phyloP scores from a whole-genome alignment of 2,329 filamentous ascomycete genomes.

The Allantophomopsis lycopodina region DNA sequence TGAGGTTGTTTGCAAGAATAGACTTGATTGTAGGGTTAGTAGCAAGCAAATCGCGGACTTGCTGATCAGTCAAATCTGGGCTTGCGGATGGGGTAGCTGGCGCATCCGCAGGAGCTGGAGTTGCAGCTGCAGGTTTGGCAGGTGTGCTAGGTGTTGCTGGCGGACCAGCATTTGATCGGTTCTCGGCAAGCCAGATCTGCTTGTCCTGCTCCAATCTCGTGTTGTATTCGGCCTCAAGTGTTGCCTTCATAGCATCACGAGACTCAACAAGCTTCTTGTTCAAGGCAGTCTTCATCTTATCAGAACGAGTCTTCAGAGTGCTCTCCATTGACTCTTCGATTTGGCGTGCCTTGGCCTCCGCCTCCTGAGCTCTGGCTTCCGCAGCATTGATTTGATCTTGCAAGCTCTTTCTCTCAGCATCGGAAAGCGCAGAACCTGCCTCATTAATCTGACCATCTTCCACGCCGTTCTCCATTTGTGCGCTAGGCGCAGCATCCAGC shows the following conservation, averaged over 20 bases:
- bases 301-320: conserved; percentile 49
- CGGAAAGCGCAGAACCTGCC: conserved; percentile 24
- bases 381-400: conserved; percentile 47
- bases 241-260: conserved; percentile 36
- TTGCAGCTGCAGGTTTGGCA: conserved; percentile 18
- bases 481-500: conserved; percentile 27
- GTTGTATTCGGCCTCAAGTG: conserved; percentile 29
- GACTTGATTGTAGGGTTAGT: conserved; percentile 42
- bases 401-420: conserved; percentile 44
- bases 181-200: conserved; percentile 45
- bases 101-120: conserved; percentile 9
- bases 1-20: conserved; percentile 48
- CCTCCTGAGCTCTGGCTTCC: conserved; percentile 47
- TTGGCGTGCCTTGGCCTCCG: conserved; percentile 40
- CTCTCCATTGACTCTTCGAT: conserved; percentile 47
- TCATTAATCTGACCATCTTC: conserved; percentile 25
- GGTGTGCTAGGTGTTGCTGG: conserved; percentile 22
- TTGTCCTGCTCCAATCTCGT: conserved; percentile 47
- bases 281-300: conserved; percentile 54
- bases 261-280: conserved; percentile 53
- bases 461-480: conserved; percentile 38
- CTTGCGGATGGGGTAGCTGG: conserved; percentile 2
- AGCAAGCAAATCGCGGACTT: conserved; percentile 38
- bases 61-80: conserved; percentile 34
- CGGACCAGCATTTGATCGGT: conserved; percentile 11